Conservation (phyloP, 192 early-diverging fungal species). For the Pilobolus umbonatus region DNA sequence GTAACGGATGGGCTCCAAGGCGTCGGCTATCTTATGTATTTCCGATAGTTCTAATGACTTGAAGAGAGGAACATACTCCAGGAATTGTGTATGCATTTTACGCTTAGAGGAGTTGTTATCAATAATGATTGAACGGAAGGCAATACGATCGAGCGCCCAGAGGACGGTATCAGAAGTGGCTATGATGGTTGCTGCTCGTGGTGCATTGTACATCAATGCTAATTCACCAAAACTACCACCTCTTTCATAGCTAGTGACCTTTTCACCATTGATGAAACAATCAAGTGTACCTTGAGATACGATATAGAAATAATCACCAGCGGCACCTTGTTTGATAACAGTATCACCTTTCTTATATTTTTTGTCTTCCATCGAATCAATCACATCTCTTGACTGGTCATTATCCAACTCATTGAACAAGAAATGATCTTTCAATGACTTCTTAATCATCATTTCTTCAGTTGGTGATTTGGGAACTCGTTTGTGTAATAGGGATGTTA, state of each 20-base stretch:
- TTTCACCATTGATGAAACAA: conserved; percentile 18
- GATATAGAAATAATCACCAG: conserved; percentile 40
- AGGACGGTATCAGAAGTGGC: conserved; percentile 24
- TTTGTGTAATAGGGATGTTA: not conserved
- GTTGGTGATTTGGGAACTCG: conserved; percentile 26
- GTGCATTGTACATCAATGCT: conserved; percentile 46
- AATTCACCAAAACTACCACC: conserved; percentile 44
- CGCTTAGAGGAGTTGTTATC: conserved; percentile 31
- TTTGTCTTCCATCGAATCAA: conserved; percentile 37
- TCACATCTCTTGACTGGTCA: conserved; percentile 29
- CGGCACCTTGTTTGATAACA: conserved; percentile 37
- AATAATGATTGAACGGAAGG: conserved; percentile 34
- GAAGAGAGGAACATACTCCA: conserved; percentile 26
- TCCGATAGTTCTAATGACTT: conserved; percentile 38
- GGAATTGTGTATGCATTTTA: conserved; percentile 35
- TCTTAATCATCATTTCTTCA: conserved; percentile 19
- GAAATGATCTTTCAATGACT: conserved; percentile 25
- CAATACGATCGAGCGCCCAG: conserved; percentile 40
- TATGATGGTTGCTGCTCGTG: conserved; percentile 39
- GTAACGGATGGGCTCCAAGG: conserved; percentile 56
- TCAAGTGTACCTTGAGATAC: conserved; percentile 32
- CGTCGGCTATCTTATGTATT: conserved; percentile 66
- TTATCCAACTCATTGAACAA: conserved; percentile 36
- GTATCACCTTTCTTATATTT: conserved; percentile 10
- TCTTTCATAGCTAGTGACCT: conserved; percentile 19